A percentile compares a stretch with the other conserved stretches of the same genome.
Evolutionary conservation across 345 rosid genomes (phyloP).

Genomic region (Euphorbia lathyris): DNA sequence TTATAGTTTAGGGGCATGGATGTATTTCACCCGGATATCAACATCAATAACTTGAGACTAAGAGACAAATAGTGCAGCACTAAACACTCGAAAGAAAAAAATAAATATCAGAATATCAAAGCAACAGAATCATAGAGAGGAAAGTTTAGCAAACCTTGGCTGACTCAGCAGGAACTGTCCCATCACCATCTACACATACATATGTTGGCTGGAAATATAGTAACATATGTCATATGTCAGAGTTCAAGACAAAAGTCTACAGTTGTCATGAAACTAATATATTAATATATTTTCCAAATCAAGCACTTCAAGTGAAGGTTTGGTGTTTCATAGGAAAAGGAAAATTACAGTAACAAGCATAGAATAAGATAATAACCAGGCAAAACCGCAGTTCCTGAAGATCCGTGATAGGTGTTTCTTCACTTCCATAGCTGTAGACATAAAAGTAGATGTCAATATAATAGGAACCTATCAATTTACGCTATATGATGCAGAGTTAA

Average conservation of each 20-base stretch:
- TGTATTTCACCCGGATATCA: too few species aligned
- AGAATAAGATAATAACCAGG: slow-evolving; percentile 45
- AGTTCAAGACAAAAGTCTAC: neutral
- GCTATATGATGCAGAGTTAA: neutral
- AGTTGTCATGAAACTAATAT: neutral
- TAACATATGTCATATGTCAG: slow-evolving; percentile 12
- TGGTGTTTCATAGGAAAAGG: too few species aligned
- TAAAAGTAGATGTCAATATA: slow-evolving; percentile 7
- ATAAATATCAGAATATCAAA: neutral
- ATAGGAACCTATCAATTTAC: neutral
- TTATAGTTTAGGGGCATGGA: too few species aligned
- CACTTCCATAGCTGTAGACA: slow-evolving; percentile 77
- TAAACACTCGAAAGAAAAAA: neutral
- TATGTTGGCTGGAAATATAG: slow-evolving; percentile 65
- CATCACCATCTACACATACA: slow-evolving; percentile 87
- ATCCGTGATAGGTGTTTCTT: slow-evolving; percentile 64
- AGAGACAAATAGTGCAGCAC: neutral
- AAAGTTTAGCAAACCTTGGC: slow-evolving; percentile 56
- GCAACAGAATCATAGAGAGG: neutral
- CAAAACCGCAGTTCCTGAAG: slow-evolving; percentile 50
- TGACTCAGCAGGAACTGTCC: slow-evolving; percentile 91
- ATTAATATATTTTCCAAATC: neutral
- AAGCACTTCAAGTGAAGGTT: neutral
- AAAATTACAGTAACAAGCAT: neutral
- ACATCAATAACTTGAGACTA: neutral